Evolutionary conservation across 805 yeast genomes (phyloP).

Genomic region (Hanseniaspora singularis): DNA sequence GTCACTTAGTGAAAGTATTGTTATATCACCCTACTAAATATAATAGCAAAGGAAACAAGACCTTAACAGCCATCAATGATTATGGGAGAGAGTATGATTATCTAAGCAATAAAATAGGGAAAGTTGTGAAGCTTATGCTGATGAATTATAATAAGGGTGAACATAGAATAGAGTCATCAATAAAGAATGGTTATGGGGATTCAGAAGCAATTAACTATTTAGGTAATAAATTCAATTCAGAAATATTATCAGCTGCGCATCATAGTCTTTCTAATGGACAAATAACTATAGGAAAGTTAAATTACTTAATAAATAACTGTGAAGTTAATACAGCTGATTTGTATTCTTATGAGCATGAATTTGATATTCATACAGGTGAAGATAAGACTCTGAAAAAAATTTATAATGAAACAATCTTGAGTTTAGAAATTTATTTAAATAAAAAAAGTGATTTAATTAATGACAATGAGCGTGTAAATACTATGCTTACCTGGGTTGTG

Average conservation of each 20-base stretch:
- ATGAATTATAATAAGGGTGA: too few relatives aligned
- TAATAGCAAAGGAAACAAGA: neutral
- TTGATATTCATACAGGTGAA: neutral
- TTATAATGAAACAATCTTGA: neutral
- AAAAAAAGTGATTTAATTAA: neutral
- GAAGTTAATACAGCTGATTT: slow-evolving; percentile 6
- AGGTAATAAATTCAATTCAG: too few relatives aligned
- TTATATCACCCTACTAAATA: slow-evolving; percentile 4
- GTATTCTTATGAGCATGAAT: slow-evolving; percentile 5
- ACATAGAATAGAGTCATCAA: neutral
- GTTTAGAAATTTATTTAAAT: neutral
- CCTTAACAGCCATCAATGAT: slow-evolving; percentile 5
- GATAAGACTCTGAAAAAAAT: neutral
- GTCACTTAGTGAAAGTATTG: slow-evolving; percentile 9
- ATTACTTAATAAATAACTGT: neutral
- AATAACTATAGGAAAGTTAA: neutral
- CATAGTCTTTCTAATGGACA: too few relatives aligned
- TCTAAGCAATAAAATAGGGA: slow-evolving; percentile 3
- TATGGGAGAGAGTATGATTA: slow-evolving; percentile 6
- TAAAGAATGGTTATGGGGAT: neutral
- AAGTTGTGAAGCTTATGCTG: too few relatives aligned
- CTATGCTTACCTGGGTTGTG: slow-evolving; percentile 5
- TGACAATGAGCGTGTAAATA: neutral
- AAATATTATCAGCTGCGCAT: too few relatives aligned
- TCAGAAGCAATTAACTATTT: too few relatives aligned